Conservation (phyloP, 2,329 filamentous ascomycete genomes). For the Trichoderma aggressivum region DNA sequence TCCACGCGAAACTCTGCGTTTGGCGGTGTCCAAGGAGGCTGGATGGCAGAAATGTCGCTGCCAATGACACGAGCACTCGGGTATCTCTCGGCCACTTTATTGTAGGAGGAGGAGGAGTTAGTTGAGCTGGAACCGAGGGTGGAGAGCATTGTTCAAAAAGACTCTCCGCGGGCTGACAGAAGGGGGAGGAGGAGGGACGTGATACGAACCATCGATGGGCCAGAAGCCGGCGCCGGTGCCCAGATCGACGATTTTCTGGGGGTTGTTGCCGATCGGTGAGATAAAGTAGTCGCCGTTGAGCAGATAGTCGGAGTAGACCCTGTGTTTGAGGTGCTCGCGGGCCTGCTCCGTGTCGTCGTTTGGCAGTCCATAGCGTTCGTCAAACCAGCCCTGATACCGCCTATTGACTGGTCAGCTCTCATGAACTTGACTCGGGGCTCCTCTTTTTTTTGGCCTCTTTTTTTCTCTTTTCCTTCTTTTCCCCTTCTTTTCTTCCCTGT, state of each 20-base stretch:
- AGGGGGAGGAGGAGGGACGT: neutral
- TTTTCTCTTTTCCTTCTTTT: neutral
- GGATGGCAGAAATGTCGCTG: slow-evolving; percentile 44
- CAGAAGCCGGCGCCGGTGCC: slow-evolving; percentile 53
- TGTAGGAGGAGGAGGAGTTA: slow-evolving; percentile 7
- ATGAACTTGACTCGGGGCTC: neutral
- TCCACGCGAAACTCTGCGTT: slow-evolving; percentile 52
- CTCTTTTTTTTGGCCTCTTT: neutral
- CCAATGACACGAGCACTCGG: slow-evolving; percentile 46
- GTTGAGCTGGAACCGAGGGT: neutral
- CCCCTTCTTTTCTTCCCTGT: neutral
- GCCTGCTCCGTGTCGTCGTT: slow-evolving; percentile 51
- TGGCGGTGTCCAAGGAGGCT: slow-evolving; percentile 48
- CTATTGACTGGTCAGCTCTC: slow-evolving; percentile 27
- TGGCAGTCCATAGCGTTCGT: slow-evolving; percentile 48
- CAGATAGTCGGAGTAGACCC: slow-evolving; percentile 46
- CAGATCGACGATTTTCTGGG: slow-evolving; percentile 49
- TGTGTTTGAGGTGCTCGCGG: slow-evolving; percentile 48
- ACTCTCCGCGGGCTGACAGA: neutral
- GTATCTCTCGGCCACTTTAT: slow-evolving; percentile 43
- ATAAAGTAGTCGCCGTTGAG: slow-evolving; percentile 41
- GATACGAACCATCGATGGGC: slow-evolving; percentile 49
- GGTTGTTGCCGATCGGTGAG: slow-evolving; percentile 42
- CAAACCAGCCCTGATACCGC: slow-evolving; percentile 47
- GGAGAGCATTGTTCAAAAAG: neutral